These are phyloP conservation scores for Arthrobotrys entomopaga DNA, from an alignment of 2,329 filamentous ascomycete species.

Conservation along the genomic window DNA sequence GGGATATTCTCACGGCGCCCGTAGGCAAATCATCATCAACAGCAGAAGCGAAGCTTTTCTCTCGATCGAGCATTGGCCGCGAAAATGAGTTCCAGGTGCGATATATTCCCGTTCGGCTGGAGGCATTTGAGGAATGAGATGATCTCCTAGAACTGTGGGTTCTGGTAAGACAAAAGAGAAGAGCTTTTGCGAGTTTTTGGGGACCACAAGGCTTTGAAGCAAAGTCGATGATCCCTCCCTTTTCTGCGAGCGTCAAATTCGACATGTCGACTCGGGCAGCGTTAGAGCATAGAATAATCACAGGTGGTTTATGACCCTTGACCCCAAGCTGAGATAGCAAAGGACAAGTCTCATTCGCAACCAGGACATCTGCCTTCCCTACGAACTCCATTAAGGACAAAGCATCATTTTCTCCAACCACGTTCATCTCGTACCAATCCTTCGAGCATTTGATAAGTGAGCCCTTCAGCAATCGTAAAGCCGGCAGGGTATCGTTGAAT, in stretches of 20 bases:
- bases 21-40: constrained; percentile 28
- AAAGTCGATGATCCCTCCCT: constrained; percentile 60
- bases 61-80: constrained; percentile 15
- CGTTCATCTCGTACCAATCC: constrained; percentile 62
- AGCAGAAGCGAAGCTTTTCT: constrained; percentile 27
- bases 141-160: constrained; percentile 48
- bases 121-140: constrained; percentile 30
- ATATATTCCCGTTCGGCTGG: constrained; percentile 26
- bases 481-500: constrained; percentile 25
- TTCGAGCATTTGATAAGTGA: constrained; percentile 60
- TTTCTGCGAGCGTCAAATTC: constrained; percentile 43
- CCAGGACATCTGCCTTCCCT: constrained; percentile 29
- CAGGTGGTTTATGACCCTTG: constrained; percentile 53
- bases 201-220: constrained; percentile 62
- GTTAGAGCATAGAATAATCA: constrained; percentile 62
- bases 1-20: constrained; percentile 41
- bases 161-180: constrained; percentile 60
- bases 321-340: constrained; percentile 30
- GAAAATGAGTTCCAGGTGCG: constrained; percentile 33
- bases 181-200: constrained; percentile 62
- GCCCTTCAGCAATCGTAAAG: constrained; percentile 57
- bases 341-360: constrained; percentile 41
- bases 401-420: constrained; percentile 48
- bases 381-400: constrained; percentile 37
- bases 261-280: constrained; percentile 59